Percentiles rank a stretch among this genome's conserved stretches.
phyloP scores from a whole-genome alignment of 306 rosid genomes.

The Abrus precatorius region DNA sequence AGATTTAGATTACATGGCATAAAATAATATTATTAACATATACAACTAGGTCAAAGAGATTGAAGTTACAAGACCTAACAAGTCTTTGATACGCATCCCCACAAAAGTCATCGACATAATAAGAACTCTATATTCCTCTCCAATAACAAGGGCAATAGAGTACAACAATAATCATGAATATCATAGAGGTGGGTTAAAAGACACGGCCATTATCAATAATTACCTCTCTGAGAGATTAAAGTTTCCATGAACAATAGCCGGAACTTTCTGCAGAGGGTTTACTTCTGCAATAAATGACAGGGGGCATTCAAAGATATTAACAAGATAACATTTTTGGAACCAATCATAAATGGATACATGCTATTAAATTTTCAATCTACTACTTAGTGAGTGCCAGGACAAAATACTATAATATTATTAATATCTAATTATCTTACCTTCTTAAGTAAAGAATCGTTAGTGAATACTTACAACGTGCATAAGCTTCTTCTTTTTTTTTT shows the following conservation, averaged over 20 bases:
- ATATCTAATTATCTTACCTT: neutral
- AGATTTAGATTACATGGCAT: neutral
- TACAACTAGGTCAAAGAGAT: neutral
- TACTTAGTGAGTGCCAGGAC: neutral
- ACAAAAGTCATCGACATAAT: too few species aligned
- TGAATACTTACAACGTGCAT: neutral
- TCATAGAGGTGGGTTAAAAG: neutral
- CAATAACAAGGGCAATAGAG: neutral
- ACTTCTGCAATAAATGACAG: conserved; percentile 60
- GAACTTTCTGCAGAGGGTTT: conserved; percentile 80
- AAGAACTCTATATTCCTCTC: conserved; percentile 18
- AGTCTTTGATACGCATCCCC: conserved; percentile 4
- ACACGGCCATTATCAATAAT: neutral
- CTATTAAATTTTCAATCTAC: neutral
- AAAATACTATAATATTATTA: neutral
- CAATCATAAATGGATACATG: neutral
- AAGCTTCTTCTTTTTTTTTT: neutral
- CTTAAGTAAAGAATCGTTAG: neutral
- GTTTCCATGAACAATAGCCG: conserved; percentile 79
- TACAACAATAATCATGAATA: neutral
- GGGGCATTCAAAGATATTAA: too few species aligned
- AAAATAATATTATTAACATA: conserved; percentile 2
- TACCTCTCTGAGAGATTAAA: conserved; percentile 86
- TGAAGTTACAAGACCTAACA: conserved; percentile 2
- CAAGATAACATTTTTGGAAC: neutral